Evolutionary conservation across 768 basidiomycete genomes (phyloP), one percentile per base, ranked within the genome.

Genomic region (Pleurotus citrinopileatus): DNA sequence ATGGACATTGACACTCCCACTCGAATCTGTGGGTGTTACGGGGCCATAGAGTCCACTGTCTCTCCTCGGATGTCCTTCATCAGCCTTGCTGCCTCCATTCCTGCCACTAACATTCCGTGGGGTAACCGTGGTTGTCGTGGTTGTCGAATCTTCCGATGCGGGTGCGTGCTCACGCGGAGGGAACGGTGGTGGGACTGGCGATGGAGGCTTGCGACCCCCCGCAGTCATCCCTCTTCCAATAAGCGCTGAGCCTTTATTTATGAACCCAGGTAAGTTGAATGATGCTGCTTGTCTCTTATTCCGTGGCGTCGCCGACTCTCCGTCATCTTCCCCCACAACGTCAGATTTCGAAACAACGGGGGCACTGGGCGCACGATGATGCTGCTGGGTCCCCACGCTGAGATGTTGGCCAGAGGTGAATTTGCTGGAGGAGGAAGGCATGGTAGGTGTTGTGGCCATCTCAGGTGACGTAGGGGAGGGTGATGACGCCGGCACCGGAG

Each of bases 11-110:
- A 51, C 23, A 13, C 48, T 51, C 12, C 48, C 48, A 37, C 48
- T 51, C 10, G 48, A 51, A 37, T 51, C 48, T n/a, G 48, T 51
- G 12, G 48, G 48, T 4, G 48, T 37, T 8, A 44, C 43, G 12
- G 43, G 43, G 2, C 48, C 48, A 37, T 19, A 51, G 12, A 36
- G 5, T 22, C 48, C 48, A 25, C 48, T 51, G 37, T 51, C 48
- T 23, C 48, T 51, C 34, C 37, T 51, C 7, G 32, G 17, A 3
- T 3, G 28, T 9, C n/a, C 45, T 12, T 27, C 43, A 25, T 10
- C 23, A 3, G 28, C n/a, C 20, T 13, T 20, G 7, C 15, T 50
- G 12, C 15, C 15, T 4, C 17, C 25, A 10, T 12, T 19, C 7
- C 28, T 48, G 2, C 46, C 9, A 4, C 20, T 32, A 17, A 12